Base-by-base conservation (phyloP, 1,139 yeast genomes). In the Saccharomycopsis phalli region DNA sequence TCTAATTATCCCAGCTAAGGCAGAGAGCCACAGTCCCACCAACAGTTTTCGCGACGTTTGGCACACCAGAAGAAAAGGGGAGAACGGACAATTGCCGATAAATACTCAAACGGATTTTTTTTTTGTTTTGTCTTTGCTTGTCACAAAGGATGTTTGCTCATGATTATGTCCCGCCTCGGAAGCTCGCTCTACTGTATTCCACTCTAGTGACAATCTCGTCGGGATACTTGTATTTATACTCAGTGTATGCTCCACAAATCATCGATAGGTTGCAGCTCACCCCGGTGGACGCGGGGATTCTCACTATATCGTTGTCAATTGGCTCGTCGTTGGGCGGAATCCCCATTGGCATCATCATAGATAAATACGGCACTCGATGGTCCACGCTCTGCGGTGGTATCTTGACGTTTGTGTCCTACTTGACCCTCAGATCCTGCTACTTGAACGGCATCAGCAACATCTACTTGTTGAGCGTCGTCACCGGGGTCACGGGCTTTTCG, bases 191-290 rank as follows among this genome's bases (percentile, higher is more conserved):
- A 4, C 22, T 40, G 3, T 45, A 40, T 23, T 34, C 43, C 7
- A 28, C 40, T n/a, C 44, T 69, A 4, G 70, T 66, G 3, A 65
- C 75, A 0, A 46, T 69, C 27, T 74, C 73, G 2, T 63, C 86
- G 2, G 88, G 91, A 1, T 79, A 88, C 1, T 82, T 84, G 0
- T 81, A 80, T 53, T 60, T 79, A 18, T 81, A 76, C 53, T 82
- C 88, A 1, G 74, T 75, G 11, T 81, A 76, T 54, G 75, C 84
- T 2, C 88, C 88, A 2, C 87, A 81, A 53, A 59, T 81, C 48
- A 67, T 78, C 26, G 62, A 65, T 30, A 61, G 66, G 47, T 72
- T 81, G 28, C 70, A 75, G 0, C 63, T 81, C 26, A 69, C 79
- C 0, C 69, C 81, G 0, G 63, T 74, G 0, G 74, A 74, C 48